Percentiles rank a stretch among this genome's conserved stretches.
Conservation (phyloP, 192 early-diverging fungal species). For the Coemansia sp. region DNA sequence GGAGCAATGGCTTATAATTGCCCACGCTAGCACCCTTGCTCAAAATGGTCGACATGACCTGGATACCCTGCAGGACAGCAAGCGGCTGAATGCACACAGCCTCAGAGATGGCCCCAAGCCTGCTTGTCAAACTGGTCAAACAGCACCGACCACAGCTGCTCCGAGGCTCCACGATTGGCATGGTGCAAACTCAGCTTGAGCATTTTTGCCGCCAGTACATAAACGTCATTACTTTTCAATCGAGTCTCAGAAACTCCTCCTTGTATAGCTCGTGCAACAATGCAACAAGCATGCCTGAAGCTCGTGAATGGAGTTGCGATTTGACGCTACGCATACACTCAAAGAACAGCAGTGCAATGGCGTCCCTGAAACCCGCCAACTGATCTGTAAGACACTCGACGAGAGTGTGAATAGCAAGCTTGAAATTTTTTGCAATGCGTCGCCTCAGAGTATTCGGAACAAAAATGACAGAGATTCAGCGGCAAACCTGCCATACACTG, state of each 20-base stretch:
- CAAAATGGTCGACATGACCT: constrained; percentile 27
- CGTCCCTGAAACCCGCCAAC: constrained; percentile 65
- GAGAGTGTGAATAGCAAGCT: constrained; percentile 61
- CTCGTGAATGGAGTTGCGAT: constrained; percentile 60
- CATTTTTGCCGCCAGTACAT: constrained; percentile 26
- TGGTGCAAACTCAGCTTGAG: constrained; percentile 45
- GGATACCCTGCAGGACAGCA: constrained; percentile 23
- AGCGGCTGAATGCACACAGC: constrained; percentile 20
- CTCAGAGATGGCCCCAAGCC: constrained; percentile 5
- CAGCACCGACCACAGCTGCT: constrained; percentile 41
- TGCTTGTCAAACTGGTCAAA: constrained; percentile 33
- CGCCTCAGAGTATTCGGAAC: constrained; percentile 73
- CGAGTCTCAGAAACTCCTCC: constrained; percentile 19
- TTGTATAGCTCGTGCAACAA: constrained; percentile 35
- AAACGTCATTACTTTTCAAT: constrained; percentile 27
- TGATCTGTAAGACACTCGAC: constrained; percentile 28
- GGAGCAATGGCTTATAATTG: constrained; percentile 38
- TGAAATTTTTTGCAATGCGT: constrained; percentile 64
- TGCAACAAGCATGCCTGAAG: constrained; percentile 43
- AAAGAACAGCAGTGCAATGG: constrained; percentile 78
- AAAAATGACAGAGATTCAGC: constrained; percentile 92
- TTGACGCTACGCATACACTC: constrained; percentile 79
- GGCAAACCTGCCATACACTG: constrained; percentile 81
- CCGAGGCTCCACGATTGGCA: constrained; percentile 23
- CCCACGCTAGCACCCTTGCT: constrained; percentile 50